Conservation (phyloP, 352 stramenopile species). For the Globisporangium lucens region DNA sequence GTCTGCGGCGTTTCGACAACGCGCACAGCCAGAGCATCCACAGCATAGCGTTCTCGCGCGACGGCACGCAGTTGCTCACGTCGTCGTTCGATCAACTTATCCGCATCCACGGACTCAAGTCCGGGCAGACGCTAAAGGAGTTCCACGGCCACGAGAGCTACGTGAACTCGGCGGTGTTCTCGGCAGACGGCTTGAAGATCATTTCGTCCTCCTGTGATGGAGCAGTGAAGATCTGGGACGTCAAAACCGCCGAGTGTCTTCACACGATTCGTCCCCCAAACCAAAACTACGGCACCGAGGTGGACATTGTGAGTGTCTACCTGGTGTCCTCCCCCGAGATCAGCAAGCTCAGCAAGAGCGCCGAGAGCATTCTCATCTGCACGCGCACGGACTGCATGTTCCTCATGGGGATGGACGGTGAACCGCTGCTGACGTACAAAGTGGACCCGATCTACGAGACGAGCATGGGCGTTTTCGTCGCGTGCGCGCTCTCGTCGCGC, state of each 20-base stretch:
- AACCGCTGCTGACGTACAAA: constrained; percentile 62
- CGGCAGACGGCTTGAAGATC: constrained; percentile 60
- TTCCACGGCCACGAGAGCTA: constrained; percentile 92
- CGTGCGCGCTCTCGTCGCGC: constrained; percentile 78
- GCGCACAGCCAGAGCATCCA: constrained; percentile 81
- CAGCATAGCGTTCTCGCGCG: constrained; percentile 87
- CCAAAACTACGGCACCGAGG: constrained; percentile 45
- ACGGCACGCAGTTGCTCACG: constrained; percentile 90
- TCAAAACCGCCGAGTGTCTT: constrained; percentile 80
- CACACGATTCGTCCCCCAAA: constrained; percentile 67
- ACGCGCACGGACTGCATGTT: constrained; percentile 80
- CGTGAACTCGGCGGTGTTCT: constrained; percentile 89
- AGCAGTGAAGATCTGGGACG: constrained; percentile 90
- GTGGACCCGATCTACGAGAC: constrained; percentile 57
- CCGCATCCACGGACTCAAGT: constrained; percentile 93
- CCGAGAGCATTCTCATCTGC: constrained; percentile 82
- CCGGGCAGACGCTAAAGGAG: constrained; percentile 91
- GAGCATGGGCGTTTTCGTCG: constrained; percentile 82
- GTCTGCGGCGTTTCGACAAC: constrained; percentile 86
- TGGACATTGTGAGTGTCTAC: constrained; percentile 74
- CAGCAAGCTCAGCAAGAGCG: constrained; percentile 28
- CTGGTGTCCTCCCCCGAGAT: constrained; percentile 39
- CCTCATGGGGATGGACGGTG: constrained; percentile 70
- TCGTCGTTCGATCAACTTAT: constrained; percentile 87
- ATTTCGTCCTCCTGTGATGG: constrained; percentile 90